Evolutionary conservation across 352 stramenopile species (phyloP).

Genomic region (Pythium phragmitis): DNA sequence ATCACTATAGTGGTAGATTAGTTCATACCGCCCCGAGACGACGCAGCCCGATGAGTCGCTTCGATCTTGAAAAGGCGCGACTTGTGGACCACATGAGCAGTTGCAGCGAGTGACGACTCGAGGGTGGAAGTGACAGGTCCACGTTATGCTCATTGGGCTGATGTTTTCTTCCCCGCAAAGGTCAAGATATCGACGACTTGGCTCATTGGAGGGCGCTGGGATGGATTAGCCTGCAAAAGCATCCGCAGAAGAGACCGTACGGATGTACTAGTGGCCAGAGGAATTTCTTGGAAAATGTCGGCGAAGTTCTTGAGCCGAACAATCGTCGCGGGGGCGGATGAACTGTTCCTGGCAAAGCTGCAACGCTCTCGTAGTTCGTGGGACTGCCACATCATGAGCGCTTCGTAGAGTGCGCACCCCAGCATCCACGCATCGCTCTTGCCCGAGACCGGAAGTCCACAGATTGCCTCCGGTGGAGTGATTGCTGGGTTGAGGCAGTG

Average conservation of each 20-base stretch:
- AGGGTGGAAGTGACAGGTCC: neutral
- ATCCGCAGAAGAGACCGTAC: conserved; percentile 61
- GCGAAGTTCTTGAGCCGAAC: conserved; percentile 41
- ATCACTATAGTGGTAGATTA: conserved; percentile 1
- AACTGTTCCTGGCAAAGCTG: neutral
- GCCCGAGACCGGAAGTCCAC: conserved; percentile 26
- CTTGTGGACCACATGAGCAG: conserved; percentile 27
- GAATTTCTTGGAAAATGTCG: conserved; percentile 49
- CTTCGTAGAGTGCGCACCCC: conserved; percentile 51
- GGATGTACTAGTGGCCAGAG: conserved; percentile 38
- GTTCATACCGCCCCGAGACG: conserved; percentile 13
- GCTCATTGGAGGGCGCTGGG: conserved; percentile 53
- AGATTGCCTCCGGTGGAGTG: conserved; percentile 40
- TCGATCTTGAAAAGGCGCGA: conserved; percentile 29
- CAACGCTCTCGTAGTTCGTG: conserved; percentile 29
- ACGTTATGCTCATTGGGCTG: neutral
- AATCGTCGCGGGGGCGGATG: conserved; percentile 5
- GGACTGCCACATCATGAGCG: conserved; percentile 53
- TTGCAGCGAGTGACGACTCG: neutral
- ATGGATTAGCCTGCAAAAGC: conserved; percentile 58
- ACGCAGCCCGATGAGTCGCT: conserved; percentile 21
- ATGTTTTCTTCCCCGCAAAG: conserved; percentile 30
- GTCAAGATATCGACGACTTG: conserved; percentile 60
- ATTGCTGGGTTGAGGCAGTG: conserved; percentile 41
- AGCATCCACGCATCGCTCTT: conserved; percentile 74